phyloP scores from a whole-genome alignment of 768 basidiomycete species.

The Amanita subjunquillea region DNA sequence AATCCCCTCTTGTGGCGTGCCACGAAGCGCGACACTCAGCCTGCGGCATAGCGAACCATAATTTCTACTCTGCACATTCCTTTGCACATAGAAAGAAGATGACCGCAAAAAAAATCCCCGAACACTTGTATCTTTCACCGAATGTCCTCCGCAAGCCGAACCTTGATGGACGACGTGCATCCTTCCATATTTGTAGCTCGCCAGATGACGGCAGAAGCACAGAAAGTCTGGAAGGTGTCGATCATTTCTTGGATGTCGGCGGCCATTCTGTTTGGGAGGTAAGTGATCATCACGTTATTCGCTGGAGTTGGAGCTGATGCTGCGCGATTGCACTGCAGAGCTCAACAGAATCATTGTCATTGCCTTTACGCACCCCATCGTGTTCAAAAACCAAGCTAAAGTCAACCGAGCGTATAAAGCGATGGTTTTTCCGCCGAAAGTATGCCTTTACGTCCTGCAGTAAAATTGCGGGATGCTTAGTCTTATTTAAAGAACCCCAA shows the following conservation, averaged over 20 bases:
- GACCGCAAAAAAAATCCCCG: not conserved
- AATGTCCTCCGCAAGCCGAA: not conserved
- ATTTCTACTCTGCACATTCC: not conserved
- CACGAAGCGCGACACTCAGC: not conserved
- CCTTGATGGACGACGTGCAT: not conserved
- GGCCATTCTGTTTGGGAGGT: not conserved
- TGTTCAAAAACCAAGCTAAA: not conserved
- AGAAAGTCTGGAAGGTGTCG: not conserved
- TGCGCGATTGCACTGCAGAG: not conserved
- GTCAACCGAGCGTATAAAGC: not conserved
- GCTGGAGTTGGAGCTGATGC: not conserved
- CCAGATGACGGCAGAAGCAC: not conserved
- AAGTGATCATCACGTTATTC: not conserved
- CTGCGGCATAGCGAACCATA: not conserved
- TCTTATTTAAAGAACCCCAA: not conserved
- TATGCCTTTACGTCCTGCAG: not conserved
- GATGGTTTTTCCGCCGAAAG: constrained; percentile 2
- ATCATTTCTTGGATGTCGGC: not conserved
- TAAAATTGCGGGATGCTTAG: not conserved
- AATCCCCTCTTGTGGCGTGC: not conserved
- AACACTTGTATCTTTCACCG: not conserved
- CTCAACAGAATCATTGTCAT: not conserved
- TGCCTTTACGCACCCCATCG: not conserved
- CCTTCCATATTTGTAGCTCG: not conserved
- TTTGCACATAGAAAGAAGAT: not conserved